Evolutionary conservation across 2,329 filamentous ascomycete genomes (phyloP), one percentile per base, ranked within the genome.

Genomic region (Ophiostoma sp.): DNA sequence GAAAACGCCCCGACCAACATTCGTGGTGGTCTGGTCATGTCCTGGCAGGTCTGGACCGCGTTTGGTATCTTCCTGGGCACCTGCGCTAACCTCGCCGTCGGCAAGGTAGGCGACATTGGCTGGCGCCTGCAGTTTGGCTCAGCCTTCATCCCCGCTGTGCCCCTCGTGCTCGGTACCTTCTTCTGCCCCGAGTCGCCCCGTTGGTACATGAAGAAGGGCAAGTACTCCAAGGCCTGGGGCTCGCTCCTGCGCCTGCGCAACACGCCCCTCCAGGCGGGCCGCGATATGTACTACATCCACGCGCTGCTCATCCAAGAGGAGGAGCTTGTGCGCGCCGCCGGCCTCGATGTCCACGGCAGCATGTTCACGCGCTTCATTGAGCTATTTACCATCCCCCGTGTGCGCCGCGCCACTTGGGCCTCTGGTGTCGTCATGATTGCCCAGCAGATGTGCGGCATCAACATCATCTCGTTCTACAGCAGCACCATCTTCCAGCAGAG

Each of bases 401-500:
- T 90, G 11, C 84, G 88, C 14, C 84, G 89, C 55, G 92, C 92
- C 2, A 93, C 88, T 3, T 82, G 90, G 42, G 92, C 91, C 5
- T 89, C 91, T 0, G 90, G 88, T 72, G 86, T 87, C 1, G 90
- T 94, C 72, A 96, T 96, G 92, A 87, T 90, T 73, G 87, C 87
- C 0, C 88, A 90, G 76, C 87, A 90, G 76, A 87, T 90, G 84
- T 89, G 87, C 73, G 85, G 76, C 49, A 76, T 66, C 68, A 91
- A 91, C 75, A 89, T 92, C 68, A 89, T 92, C 68, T 87, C 89
- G 0, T 92, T 92, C 76, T 92, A 93, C 77, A 89, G 86, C 0
- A 87, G 86, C 0, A 88, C 86, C 5, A 80, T 88, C 16, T 88
- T 88, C 73, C 73, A 76, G 44, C 76, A 88, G 0, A 84, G 88